Conservation (phyloP, 2,329 filamentous ascomycete genomes). For the Aspergillus intermedius region DNA sequence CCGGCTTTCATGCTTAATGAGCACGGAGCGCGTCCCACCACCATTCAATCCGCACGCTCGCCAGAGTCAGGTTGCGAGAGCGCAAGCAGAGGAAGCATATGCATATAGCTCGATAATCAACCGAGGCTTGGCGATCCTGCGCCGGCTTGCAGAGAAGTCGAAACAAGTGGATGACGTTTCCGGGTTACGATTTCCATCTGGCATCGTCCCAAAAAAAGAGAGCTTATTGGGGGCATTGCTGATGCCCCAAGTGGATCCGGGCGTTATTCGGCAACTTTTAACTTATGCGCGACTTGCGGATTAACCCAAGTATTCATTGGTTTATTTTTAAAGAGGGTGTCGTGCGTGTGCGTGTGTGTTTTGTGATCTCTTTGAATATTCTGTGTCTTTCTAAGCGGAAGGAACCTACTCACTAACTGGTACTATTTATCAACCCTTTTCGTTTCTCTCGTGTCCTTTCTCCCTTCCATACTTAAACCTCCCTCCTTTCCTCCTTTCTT, state of each 20-base stretch:
- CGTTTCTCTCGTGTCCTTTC: constrained; percentile 18
- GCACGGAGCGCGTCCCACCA: constrained; percentile 50
- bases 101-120: constrained; percentile 53
- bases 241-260: constrained; percentile 58
- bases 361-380: constrained; percentile 4
- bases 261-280: constrained; percentile 61
- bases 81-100: constrained; percentile 37
- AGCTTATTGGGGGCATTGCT: constrained; percentile 61
- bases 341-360: neutral
- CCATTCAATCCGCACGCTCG: constrained; percentile 19
- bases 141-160: constrained; percentile 61
- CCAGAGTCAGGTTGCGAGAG: constrained; percentile 25
- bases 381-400: constrained; percentile 9
- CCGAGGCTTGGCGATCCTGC: constrained; percentile 62
- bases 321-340: neutral
- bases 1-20: constrained; percentile 66
- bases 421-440: constrained; percentile 11
- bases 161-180: constrained; percentile 49
- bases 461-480: constrained; percentile 5
- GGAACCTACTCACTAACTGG: constrained; percentile 6
- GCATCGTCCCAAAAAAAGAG: constrained; percentile 60
- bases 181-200: constrained; percentile 49
- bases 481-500: constrained; percentile 11
- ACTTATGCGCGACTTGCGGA: constrained; percentile 54
- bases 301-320: constrained; percentile 17